Percentiles rank a stretch among this genome's conserved stretches.
Evolutionary conservation across 2,329 filamentous ascomycete genomes (phyloP).

Genomic region (Claviceps africana): DNA sequence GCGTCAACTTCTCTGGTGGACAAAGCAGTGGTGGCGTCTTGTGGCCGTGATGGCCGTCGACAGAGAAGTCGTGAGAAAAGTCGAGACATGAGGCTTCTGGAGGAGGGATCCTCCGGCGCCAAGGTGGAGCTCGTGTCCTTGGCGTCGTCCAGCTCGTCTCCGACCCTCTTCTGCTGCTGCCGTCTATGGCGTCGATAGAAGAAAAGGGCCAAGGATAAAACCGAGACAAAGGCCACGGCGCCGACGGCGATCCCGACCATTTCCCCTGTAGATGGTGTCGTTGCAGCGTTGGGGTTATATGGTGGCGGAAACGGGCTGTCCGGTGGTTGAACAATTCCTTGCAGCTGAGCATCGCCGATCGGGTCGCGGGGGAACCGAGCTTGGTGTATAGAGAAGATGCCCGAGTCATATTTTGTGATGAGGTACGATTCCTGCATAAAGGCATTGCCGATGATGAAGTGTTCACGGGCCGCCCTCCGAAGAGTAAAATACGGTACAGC

Average conservation of each 20-base stretch:
- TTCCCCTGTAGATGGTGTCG: conserved; percentile 24
- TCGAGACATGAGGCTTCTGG: conserved; percentile 12
- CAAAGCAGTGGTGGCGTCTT: conserved; percentile 5
- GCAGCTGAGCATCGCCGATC: conserved; percentile 24
- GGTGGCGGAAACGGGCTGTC: conserved; percentile 34
- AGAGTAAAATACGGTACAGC: conserved; percentile 52
- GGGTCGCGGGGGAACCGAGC: conserved; percentile 36
- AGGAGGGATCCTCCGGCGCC: conserved; percentile 12
- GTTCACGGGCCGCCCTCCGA: conserved; percentile 36
- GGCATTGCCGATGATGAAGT: conserved; percentile 48
- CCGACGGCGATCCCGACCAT: conserved; percentile 34
- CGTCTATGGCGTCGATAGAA: conserved; percentile 21
- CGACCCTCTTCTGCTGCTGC: conserved; percentile 15
- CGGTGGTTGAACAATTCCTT: conserved; percentile 26
- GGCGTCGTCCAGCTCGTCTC: conserved; percentile 16
- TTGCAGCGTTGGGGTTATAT: conserved; percentile 7
- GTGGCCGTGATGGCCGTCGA: conserved; percentile 19
- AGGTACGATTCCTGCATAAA: conserved; percentile 59
- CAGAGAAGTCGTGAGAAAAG: conserved; percentile 29
- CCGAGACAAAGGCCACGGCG: conserved; percentile 19
- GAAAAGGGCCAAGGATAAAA: conserved; percentile 17
- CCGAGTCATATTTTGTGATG: conserved; percentile 40
- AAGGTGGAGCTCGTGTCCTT: conserved; percentile 25
- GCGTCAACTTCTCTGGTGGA: conserved; percentile 13
- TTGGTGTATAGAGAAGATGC: conserved; percentile 40